Percentiles rank a stretch among this genome's conserved stretches.
phyloP scores from a whole-genome alignment of 2,329 filamentous ascomycete genomes.

The Myriosclerotinia duriaeana region DNA sequence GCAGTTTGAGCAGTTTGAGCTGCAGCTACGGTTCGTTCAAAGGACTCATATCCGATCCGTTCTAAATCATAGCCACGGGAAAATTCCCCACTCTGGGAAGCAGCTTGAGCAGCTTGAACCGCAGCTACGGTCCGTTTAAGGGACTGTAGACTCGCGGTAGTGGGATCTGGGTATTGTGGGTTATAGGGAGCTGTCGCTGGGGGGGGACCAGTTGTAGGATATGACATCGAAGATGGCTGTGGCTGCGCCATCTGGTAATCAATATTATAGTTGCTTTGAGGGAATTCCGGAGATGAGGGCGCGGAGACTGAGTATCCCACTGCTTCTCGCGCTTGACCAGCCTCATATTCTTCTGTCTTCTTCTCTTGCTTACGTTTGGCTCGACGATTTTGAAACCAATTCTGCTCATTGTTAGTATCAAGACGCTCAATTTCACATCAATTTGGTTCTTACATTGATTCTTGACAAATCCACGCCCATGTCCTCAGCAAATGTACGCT shows the following conservation, averaged over 20 bases:
- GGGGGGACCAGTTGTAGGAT: constrained; percentile 31
- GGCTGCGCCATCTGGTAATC: constrained; percentile 27
- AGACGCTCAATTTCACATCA: neutral
- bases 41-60: constrained; percentile 27
- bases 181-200: constrained; percentile 35
- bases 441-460: constrained; percentile 54
- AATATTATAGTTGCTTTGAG: constrained; percentile 29
- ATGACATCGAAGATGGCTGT: constrained; percentile 26
- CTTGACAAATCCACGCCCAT: constrained; percentile 63
- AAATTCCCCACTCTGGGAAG: constrained; percentile 30
- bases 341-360: constrained; percentile 53
- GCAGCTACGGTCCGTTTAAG: constrained; percentile 36
- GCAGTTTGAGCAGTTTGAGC: constrained; percentile 26
- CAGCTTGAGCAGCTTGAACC: constrained; percentile 30
- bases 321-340: constrained; percentile 42
- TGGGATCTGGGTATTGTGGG: constrained; percentile 37
- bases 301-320: constrained; percentile 33
- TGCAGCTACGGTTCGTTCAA: constrained; percentile 35
- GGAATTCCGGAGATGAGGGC: constrained; percentile 37
- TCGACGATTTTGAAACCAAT: constrained; percentile 68
- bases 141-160: constrained; percentile 36
- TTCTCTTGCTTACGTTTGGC: constrained; percentile 56
- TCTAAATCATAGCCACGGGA: constrained; percentile 22
- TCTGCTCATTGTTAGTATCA: constrained; percentile 45
- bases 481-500: constrained; percentile 59